Percentiles rank a stretch among this genome's conserved stretches.
These are phyloP conservation scores for Candida glucosophila DNA, from an alignment of 1,139 yeast species.

Conservation along the genomic window DNA sequence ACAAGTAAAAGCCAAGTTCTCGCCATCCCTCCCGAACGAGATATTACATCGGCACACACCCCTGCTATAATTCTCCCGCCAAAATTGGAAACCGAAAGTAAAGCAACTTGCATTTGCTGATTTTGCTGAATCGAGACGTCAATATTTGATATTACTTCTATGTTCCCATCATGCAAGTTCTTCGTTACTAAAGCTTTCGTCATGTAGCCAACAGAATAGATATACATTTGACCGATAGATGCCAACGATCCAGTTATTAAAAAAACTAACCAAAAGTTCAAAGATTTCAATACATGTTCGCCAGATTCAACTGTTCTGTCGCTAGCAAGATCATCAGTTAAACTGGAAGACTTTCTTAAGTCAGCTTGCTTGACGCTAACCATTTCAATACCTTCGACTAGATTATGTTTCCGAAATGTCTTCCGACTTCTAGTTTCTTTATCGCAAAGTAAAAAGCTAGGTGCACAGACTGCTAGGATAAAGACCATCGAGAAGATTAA, in stretches of 20 bases:
- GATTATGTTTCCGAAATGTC: slow-evolving; percentile 3
- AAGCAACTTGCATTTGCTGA: slow-evolving; percentile 51
- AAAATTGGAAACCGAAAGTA: slow-evolving; percentile 47
- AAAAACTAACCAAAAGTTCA: slow-evolving; percentile 43
- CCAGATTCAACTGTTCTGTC: slow-evolving; percentile 8
- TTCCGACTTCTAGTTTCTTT: slow-evolving; percentile 16
- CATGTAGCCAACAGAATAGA: slow-evolving; percentile 54
- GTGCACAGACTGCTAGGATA: slow-evolving; percentile 36
- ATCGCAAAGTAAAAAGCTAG: slow-evolving; percentile 39
- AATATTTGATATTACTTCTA: slow-evolving; percentile 10
- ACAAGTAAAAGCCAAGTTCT: slow-evolving; percentile 39
- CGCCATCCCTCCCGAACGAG: slow-evolving; percentile 32
- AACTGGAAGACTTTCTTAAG: slow-evolving; percentile 1
- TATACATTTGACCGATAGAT: slow-evolving; percentile 55
- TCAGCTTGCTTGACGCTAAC: no score
- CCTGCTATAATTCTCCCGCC: slow-evolving; percentile 47
- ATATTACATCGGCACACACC: slow-evolving; percentile 40
- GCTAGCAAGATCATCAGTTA: slow-evolving; percentile 1
- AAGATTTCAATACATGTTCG: slow-evolving; percentile 17
- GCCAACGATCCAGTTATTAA: slow-evolving; percentile 41
- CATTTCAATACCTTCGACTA: slow-evolving; percentile 9
- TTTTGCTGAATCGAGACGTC: slow-evolving; percentile 33
- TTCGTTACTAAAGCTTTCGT: slow-evolving; percentile 41
- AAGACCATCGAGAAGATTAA: slow-evolving; percentile 31
- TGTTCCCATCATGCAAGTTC: slow-evolving; percentile 2